Evolutionary conservation across 352 stramenopile species (phyloP), one percentile per base, ranked within the genome.

Genomic region (Phytophthora capsici): DNA sequence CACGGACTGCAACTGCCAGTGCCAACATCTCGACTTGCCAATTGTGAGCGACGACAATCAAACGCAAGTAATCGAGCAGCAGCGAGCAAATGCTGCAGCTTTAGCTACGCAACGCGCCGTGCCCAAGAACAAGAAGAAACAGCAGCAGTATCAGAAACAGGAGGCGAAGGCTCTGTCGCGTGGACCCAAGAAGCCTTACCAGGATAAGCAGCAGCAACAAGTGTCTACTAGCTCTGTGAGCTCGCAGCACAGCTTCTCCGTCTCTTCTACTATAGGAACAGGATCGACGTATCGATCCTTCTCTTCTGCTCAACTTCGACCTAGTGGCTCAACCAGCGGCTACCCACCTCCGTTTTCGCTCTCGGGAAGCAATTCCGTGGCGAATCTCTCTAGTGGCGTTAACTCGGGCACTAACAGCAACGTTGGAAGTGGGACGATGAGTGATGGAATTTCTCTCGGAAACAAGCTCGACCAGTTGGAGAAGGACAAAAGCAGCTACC

Each of bases 1-100:
- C 14, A 98, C 91, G 34, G 94, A 97, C 60, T 98, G 95, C 66
- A 81, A 96, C 44, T 98, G 95, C 64, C 58, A 83, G 20, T 98
- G 95, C 61, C 89, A 98, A 58, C 69, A 84, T 30, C 65, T 94
- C 26, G 87, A 94, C 51, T 69, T 86, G 45, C 85, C 82, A 3
- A 74, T 94, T 23, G 80, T 87, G 26, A 66, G 77, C 3, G 69
- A 87, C 51, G 69, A 87, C 32, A 77, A 79, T n/a, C 75, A 85
- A 60, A 73, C 75, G 30, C 51, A 78, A 51, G 46, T 77, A 20
- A 66, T 83, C 12, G 69, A 75, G 28, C 69, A 77, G 13, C 77
- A 82, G 34, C 64, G 65, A 68, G 54, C 57, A 46, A 64, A 44
- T 32, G 65, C 54, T 41, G 57, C 69, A 4, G 70, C 75, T 34